Conservation (phyloP, 257 asterid genomes). For the Thymus mandschuricus region DNA sequence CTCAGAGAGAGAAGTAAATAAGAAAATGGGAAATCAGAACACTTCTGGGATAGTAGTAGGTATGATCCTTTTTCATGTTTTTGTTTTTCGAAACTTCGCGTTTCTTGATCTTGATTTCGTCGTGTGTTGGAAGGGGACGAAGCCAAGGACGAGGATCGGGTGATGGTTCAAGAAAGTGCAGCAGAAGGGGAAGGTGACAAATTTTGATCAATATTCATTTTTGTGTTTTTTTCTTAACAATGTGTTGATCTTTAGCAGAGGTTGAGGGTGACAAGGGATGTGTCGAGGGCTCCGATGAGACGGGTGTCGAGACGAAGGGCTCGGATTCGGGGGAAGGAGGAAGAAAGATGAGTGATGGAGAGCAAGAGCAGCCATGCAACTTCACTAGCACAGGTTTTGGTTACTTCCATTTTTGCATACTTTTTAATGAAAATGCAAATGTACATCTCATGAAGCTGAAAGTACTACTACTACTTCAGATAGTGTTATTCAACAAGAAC, state of each 20-base stretch:
- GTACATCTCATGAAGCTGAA: conserved; percentile 27
- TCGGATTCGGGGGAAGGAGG: conserved; percentile 31
- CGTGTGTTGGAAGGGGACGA: conserved; percentile 41
- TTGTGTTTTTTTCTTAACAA: not conserved
- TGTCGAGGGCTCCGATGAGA: conserved; percentile 28
- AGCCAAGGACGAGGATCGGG: conserved; percentile 26
- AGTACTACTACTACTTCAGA: conserved; percentile 28
- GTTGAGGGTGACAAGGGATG: conserved; percentile 31
- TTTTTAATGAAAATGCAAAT: not conserved
- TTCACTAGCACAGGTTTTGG: conserved; percentile 31
- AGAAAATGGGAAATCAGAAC: conserved; percentile 75
- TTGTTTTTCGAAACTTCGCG: not conserved
- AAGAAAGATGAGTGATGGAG: conserved; percentile 23
- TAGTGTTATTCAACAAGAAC: conserved; percentile 28
- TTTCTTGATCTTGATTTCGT: conserved; percentile 17
- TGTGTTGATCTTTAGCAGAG: conserved; percentile 27
- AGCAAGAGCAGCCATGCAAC: conserved; percentile 35
- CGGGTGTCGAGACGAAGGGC: conserved; percentile 21
- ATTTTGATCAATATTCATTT: too few relatives aligned
- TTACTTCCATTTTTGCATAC: conserved; percentile 34
- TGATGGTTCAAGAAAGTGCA: conserved; percentile 35
- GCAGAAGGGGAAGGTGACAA: conserved; percentile 19
- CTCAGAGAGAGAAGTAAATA: conserved; percentile 31
- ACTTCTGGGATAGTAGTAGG: conserved; percentile 66
- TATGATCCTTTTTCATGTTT: conserved; percentile 27